Conservation (phyloP, 371 early-diverging fungal species). For the Blastocladiella emersonii region DNA sequence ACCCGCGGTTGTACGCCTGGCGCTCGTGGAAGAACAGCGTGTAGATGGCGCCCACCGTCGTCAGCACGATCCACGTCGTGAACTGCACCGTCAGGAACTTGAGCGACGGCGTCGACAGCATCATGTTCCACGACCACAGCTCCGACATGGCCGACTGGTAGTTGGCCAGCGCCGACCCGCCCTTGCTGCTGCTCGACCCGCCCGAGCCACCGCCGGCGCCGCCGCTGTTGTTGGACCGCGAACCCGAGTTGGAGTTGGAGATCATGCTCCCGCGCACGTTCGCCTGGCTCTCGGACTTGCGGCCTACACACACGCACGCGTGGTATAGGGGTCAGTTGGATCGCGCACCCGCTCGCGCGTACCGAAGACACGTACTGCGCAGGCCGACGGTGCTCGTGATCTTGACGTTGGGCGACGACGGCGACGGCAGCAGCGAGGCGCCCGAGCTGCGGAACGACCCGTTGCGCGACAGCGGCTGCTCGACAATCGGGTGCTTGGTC, state of each 20-base stretch:
- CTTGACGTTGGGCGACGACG: neutral
- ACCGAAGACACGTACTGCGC: neutral
- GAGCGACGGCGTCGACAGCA: constrained; percentile 2
- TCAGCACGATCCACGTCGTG: neutral
- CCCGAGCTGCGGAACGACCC: neutral
- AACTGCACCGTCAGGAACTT: constrained; percentile 1
- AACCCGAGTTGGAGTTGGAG: too few species aligned
- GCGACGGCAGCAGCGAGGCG: neutral
- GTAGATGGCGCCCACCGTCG: neutral
- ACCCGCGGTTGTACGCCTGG: constrained; percentile 2
- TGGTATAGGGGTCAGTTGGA: too few species aligned
- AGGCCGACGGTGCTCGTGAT: neutral
- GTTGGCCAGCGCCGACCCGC: neutral
- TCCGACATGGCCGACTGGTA: neutral
- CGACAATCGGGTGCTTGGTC: constrained; percentile 6
- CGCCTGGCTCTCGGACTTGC: too few species aligned
- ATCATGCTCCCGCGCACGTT: too few species aligned
- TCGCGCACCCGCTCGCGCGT: too few species aligned
- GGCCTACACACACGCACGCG: too few species aligned
- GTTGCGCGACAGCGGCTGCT: constrained; percentile 1
- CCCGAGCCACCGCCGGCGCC: too few species aligned
- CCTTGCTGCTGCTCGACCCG: too few species aligned
- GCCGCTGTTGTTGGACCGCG: too few species aligned
- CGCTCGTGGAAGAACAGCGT: neutral
- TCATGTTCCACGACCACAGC: neutral